Evolutionary conservation across 148 eudicot genomes (phyloP).

Genomic region (Dysphania ambrosioides): DNA sequence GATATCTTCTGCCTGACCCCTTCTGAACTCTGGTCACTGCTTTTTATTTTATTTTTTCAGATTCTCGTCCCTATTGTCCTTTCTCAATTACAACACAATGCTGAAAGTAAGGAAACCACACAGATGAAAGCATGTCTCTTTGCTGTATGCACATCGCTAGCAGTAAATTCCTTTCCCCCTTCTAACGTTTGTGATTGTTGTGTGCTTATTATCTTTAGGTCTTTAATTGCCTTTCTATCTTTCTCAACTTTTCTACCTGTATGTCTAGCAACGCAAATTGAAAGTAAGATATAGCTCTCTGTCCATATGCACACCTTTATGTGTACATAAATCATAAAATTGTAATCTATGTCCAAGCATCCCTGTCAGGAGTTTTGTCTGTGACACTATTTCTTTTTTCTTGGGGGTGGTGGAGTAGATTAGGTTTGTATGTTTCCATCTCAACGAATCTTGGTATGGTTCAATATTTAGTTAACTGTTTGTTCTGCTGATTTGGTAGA

Average conservation of each 20-base stretch:
- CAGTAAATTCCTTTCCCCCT: slow-evolving; percentile 35
- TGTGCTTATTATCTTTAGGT: neutral
- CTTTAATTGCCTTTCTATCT: neutral
- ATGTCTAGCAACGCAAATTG: slow-evolving; percentile 1
- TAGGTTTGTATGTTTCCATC: neutral
- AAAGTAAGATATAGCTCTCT: neutral
- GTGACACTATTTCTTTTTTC: neutral
- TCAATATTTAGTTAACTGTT: neutral
- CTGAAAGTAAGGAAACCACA: slow-evolving; percentile 39
- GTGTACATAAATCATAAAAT: neutral
- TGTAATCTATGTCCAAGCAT: neutral
- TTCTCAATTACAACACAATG: slow-evolving; percentile 47
- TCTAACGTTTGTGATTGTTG: neutral
- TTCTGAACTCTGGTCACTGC: neutral
- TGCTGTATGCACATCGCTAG: slow-evolving; percentile 68
- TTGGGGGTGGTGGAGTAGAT: neutral
- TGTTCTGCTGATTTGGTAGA: slow-evolving; percentile 12
- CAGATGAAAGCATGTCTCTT: slow-evolving; percentile 73
- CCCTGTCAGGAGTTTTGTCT: neutral
- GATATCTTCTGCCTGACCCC: neutral
- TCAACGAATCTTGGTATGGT: neutral
- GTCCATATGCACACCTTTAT: neutral
- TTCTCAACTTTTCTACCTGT: neutral
- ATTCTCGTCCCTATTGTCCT: slow-evolving; percentile 59
- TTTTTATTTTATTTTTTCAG: slow-evolving; percentile 23